Base-by-base conservation (phyloP, 1,284 basidiomycete species). In the Veloboletus limbatus region DNA sequence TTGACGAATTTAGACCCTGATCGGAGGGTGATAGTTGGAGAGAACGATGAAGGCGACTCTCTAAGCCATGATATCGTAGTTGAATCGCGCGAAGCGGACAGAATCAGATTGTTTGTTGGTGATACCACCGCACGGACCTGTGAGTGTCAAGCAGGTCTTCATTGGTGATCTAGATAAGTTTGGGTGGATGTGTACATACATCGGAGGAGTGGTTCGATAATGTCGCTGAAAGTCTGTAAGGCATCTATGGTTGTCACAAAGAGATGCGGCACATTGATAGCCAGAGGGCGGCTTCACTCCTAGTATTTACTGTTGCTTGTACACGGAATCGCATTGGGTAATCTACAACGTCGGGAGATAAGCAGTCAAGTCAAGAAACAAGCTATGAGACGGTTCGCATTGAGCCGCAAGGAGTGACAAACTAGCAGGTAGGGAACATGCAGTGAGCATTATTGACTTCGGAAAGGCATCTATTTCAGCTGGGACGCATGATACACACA, bases 81-180 rank as follows among this genome's bases (percentile, higher is more conserved):
- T 10, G 88, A 78, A 74, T 97, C 94, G 60, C 94, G 82, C 26
- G 93, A 95, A 45, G 86, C 88, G 16, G 92, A 96, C 53, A 96
- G 76, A 51, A 97, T 73, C 52, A 89, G 74, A 56, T 82, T 72
- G 66, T 84, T 70, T 27, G 79, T 78, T 27, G 88, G 86, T 36
- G 87, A 79, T 45, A 70, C 76, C 49, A 92, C 73, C 24, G 79
- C 85, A 59, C 87, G 85, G 56, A 92, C 90, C 87, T 91, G 49
- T 51, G 54, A 49, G 52, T 61, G 50, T 45, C 45, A 52, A 57
- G 64, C 51, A 57, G 44, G 47, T 34, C 26, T 27, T 28, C 13
- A 20, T 26, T 39, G 4, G 14, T 31, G 25, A 33, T 32, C 26
- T 27, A 37, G 43, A 37, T 46, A 44, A 17, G 2, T 5, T 17